phyloP scores from a whole-genome alignment of 306 rosid species.

The Mucuna pruriens region DNA sequence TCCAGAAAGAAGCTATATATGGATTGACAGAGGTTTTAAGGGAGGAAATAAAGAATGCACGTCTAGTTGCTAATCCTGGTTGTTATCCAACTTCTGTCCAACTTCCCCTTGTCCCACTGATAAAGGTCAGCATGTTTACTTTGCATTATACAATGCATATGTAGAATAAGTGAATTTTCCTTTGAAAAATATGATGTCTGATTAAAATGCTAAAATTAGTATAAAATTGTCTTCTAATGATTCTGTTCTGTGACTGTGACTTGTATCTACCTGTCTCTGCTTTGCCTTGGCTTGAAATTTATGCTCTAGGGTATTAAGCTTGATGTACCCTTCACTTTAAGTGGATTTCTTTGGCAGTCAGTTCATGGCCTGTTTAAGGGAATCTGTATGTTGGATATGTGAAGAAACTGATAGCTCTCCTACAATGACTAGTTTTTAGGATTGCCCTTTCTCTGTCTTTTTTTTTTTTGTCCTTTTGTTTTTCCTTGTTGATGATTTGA shows the following conservation, averaged over 20 bases:
- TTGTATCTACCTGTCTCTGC: slow-evolving; percentile 24
- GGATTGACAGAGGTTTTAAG: slow-evolving; percentile 92
- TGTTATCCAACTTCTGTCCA: slow-evolving; percentile 97
- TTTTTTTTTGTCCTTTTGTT: background rate
- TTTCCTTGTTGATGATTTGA: background rate
- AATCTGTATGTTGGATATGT: background rate
- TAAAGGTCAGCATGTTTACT: slow-evolving; percentile 63
- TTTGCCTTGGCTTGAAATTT: slow-evolving; percentile 15
- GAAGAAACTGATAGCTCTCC: background rate
- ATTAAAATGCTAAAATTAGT: background rate
- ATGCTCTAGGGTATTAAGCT: slow-evolving; percentile 18
- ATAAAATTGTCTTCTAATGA: background rate
- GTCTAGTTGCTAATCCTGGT: slow-evolving; percentile 95
- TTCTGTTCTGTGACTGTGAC: background rate
- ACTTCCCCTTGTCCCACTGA: slow-evolving; percentile 90
- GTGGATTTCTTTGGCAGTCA: background rate
- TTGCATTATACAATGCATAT: slow-evolving; percentile 15
- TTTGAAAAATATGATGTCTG: background rate
- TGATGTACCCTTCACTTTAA: background rate
- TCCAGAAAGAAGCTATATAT: slow-evolving; percentile 90
- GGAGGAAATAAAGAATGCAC: slow-evolving; percentile 73
- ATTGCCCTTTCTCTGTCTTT: background rate
- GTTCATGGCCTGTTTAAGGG: background rate
- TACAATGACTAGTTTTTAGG: background rate
- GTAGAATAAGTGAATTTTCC: background rate